Conservation (phyloP, 2,329 filamentous ascomycete genomes). For the Trichoderma sp. region DNA sequence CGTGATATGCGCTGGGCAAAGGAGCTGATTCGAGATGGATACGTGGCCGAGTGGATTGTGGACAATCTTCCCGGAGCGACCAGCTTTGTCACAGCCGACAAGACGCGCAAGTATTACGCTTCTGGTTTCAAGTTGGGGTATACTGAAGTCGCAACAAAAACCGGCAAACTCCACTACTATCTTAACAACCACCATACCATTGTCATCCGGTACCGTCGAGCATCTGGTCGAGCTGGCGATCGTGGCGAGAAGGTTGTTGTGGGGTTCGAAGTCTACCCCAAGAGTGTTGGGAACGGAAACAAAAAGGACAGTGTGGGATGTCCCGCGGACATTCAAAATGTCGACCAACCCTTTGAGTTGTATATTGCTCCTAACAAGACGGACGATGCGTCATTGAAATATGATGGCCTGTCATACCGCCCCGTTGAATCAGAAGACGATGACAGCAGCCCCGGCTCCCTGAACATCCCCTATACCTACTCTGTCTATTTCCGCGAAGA, state of each 20-base stretch:
- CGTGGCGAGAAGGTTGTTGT: conserved; percentile 76
- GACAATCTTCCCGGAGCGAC: conserved; percentile 88
- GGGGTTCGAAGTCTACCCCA: conserved; percentile 86
- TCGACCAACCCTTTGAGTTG: conserved; percentile 65
- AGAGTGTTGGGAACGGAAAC: conserved; percentile 65
- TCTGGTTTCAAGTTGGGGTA: conserved; percentile 87
- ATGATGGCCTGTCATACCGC: conserved; percentile 58
- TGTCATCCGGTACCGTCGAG: conserved; percentile 72
- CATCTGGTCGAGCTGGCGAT: conserved; percentile 64
- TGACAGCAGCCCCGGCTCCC: conserved; percentile 60
- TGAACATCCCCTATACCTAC: conserved; percentile 81
- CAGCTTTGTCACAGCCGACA: conserved; percentile 82
- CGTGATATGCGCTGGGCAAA: conserved; percentile 64
- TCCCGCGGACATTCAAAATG: conserved; percentile 61
- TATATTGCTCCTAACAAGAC: conserved; percentile 63
- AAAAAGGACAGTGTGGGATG: conserved; percentile 63
- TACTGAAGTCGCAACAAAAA: conserved; percentile 59
- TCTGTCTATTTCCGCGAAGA: conserved; percentile 89
- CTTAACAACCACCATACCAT: conserved; percentile 88
- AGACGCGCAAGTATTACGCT: conserved; percentile 81
- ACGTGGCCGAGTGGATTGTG: conserved; percentile 90
- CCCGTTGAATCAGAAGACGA: conserved; percentile 44
- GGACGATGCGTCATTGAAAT: conserved; percentile 42
- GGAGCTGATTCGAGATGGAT: conserved; percentile 72
- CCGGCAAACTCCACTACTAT: conserved; percentile 63